phyloP scores from a whole-genome alignment of 805 yeast species.

The Yarrowia sp. region DNA sequence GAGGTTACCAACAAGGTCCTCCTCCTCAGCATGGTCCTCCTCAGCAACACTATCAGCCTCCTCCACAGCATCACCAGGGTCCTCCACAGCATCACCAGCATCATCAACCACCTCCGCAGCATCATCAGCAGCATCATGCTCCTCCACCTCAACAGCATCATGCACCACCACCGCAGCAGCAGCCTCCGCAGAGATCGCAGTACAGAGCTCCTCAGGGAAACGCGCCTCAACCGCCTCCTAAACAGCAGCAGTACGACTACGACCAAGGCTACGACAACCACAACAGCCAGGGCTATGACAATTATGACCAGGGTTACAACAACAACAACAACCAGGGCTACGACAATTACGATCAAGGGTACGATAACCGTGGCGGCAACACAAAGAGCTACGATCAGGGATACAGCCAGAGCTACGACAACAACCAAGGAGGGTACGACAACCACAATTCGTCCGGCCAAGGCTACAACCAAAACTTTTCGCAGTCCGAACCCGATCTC shows the following conservation, averaged over 20 bases:
- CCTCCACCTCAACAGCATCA: background rate
- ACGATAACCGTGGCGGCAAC: background rate
- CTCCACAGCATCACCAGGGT: background rate
- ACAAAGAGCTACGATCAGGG: background rate
- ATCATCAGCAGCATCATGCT: background rate
- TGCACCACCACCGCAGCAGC: background rate
- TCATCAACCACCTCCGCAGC: background rate
- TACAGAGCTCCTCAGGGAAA: no score
- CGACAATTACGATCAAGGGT: background rate
- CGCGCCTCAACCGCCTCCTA: background rate
- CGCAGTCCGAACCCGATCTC: constrained; percentile 19
- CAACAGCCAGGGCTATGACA: background rate
- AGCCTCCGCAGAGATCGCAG: background rate
- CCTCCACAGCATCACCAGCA: background rate
- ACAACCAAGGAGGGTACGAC: background rate
- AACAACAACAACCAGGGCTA: background rate
- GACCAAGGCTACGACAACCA: background rate
- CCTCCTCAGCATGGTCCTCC: background rate
- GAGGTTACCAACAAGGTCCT: background rate
- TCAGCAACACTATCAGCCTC: background rate
- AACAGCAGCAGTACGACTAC: background rate
- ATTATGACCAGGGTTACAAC: background rate
- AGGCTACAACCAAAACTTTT: background rate
- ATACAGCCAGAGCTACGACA: background rate
- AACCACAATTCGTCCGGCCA: background rate